Conservation (phyloP, 2,329 filamentous ascomycete species). For the Neonectria punicea region DNA sequence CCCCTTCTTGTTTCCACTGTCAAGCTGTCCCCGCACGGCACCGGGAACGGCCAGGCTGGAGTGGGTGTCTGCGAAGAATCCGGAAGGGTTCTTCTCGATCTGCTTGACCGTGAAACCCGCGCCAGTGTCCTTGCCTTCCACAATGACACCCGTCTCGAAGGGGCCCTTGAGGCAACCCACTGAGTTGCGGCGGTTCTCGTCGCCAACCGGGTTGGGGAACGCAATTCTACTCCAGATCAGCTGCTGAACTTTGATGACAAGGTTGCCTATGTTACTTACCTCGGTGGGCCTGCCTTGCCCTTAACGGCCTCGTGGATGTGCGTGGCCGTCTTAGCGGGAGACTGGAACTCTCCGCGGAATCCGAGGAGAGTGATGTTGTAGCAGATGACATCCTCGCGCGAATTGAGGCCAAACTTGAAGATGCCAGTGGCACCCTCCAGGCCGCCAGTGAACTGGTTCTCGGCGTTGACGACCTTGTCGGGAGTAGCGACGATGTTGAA, state of each 20-base stretch:
- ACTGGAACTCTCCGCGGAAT: slow-evolving; percentile 62
- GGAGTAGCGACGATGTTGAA: slow-evolving; percentile 60
- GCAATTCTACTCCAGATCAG: slow-evolving; percentile 45
- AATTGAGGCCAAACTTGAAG: slow-evolving; percentile 65
- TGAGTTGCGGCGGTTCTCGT: slow-evolving; percentile 48
- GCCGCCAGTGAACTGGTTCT: slow-evolving; percentile 51
- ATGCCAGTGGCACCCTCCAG: slow-evolving; percentile 56
- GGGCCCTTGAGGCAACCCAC: slow-evolving; percentile 55
- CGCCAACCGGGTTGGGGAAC: slow-evolving; percentile 59
- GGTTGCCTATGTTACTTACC: slow-evolving; percentile 42
- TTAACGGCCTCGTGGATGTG: slow-evolving; percentile 63
- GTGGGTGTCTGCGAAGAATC: slow-evolving; percentile 65
- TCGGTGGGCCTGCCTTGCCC: slow-evolving; percentile 60
- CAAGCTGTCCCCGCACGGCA: slow-evolving; percentile 63
- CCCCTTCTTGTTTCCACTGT: slow-evolving; percentile 21
- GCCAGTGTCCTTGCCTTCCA: slow-evolving; percentile 47
- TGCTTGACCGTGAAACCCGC: slow-evolving; percentile 58
- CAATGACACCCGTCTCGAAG: slow-evolving; percentile 48
- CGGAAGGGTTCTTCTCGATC: slow-evolving; percentile 61
- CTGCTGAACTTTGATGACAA: slow-evolving; percentile 29
- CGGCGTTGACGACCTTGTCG: slow-evolving; percentile 59
- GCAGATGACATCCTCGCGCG: slow-evolving; percentile 54
- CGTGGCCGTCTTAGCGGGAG: slow-evolving; percentile 61
- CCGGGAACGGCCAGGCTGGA: slow-evolving; percentile 60
- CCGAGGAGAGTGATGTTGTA: slow-evolving; percentile 62